Evolutionary conservation across 306 rosid species (phyloP), one percentile per base, ranked within the genome.

Genomic region (Quercus agrifolia): DNA sequence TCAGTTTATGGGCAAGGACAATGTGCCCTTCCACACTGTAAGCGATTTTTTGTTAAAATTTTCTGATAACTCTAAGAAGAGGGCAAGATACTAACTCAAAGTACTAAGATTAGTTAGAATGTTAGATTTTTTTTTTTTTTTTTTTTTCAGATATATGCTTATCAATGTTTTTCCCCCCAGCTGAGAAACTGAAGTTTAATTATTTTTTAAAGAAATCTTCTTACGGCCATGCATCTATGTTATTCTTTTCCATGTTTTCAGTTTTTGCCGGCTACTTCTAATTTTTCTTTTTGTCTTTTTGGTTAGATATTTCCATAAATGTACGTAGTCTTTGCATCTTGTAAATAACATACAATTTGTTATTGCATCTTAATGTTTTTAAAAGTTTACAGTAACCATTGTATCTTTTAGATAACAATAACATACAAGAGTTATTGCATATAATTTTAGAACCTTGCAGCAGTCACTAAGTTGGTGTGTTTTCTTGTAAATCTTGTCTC

Each of bases 1-100:
- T 87, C 98, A 95, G 79, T 93, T 93, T 83, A 95, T 95, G 99
- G 99, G 99, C 81, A 95, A 95, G 91, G 99, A 95, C 80, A 95
- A 92, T 78, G 98, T 93, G 83, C 99, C 99, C 56, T 95, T 95
- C 89, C 99, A 95, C 87, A 95, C 98, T 51, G 98, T 95, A 84
- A 80, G 98, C 73, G 56, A 28, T 73, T 19, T 72, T 46, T 74
- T 17, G 21, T 3, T 20, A 12, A 28, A 75, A 8, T 28, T 5
- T 63, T 23, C 41, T 15, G 41, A 27, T 63, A 17, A 28, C 11
- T 5, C 7, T 14, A 63, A 63, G n/a, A 63, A 63, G 70, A 9
- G 70, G 11, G 44, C 44, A 38, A 38, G 10, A 38, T 38, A 38
- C 44, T 38, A 38, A 38, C 44, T 38, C 44, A 30, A 58, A 21